Base-by-base conservation (phyloP, 441 rosid species). In the Arabidopsis hybrid region DNA sequence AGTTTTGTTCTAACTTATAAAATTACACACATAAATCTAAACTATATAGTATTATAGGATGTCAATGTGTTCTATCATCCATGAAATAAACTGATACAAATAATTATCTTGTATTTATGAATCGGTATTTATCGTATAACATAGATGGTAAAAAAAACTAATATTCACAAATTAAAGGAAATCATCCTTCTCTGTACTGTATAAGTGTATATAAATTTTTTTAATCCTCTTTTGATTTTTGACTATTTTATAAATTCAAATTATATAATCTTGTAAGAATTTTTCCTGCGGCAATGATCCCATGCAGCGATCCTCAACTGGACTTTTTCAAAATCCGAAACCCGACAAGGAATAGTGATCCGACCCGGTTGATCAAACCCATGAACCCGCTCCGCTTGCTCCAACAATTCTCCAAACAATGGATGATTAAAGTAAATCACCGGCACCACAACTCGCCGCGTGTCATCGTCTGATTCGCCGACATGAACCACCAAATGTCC, bases 301-400 rank as follows among this genome's bases (percentile, higher is more conserved):
- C 93, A 80, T 38, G 83, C 81, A 32, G 84, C 88, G 38, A 91
- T 89, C 61, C 89, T 87, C 88, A 53, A 83, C 83, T 86, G 84
- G 38, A 91, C 89, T 69, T 84, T 89, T 81, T 89, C 94, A 65
- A 91, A 86, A 81, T 89, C 89, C 42, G 94, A 87, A 31, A 86
- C 77, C 74, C 85, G 78, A 60, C 92, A 87, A 0, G 96, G 97
- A n/a, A 91, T 72, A 12, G 79, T 85, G 62, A 88, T 89, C 82
- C 91, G 86, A 57, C 94, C 91, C 34, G 86, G 80, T 65, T 88
- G 90, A 47, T 89, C 52, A 46, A 82, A 85, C 76, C 97, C 97
- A 76, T 86, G 80, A 46, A 80, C 85, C 79, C 78, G 81, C 87
- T 91, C 91, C 53, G 93, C 74, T 68, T 88, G 87, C 80, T 82